Evolutionary conservation across 2,329 filamentous ascomycete genomes (phyloP).

Genomic region (Periconia digitata): DNA sequence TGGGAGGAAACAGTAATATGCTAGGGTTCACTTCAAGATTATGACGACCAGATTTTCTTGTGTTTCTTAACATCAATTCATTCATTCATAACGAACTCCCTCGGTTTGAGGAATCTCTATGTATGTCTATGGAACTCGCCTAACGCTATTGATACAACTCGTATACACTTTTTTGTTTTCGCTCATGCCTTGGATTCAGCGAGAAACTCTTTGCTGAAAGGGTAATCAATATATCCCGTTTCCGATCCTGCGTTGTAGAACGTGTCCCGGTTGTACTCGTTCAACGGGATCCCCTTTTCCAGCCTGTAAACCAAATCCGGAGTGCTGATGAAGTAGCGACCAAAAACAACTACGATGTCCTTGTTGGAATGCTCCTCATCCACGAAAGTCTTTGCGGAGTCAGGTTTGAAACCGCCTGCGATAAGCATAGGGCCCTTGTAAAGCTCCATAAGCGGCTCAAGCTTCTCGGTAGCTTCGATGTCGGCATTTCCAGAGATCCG

Average conservation of each 20-base stretch:
- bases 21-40: too few species aligned
- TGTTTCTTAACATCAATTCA: too few species aligned
- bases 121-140: too few species aligned
- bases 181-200: not conserved
- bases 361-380: conserved; percentile 47
- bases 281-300: conserved; percentile 46
- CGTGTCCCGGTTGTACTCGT: conserved; percentile 48
- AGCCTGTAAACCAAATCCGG: conserved; percentile 53
- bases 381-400: conserved; percentile 40
- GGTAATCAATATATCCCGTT: conserved; percentile 47
- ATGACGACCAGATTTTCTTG: too few species aligned
- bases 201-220: conserved; percentile 10
- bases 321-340: conserved; percentile 52
- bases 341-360: conserved; percentile 51
- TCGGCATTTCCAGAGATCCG: conserved; percentile 52
- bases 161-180: too few species aligned
- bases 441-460: conserved; percentile 27
- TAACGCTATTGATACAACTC: too few species aligned
- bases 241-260: conserved; percentile 45
- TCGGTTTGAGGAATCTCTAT: too few species aligned
- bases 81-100: too few species aligned
- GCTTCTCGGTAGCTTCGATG: conserved; percentile 19
- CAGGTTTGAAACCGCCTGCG: conserved; percentile 46
- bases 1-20: too few species aligned
- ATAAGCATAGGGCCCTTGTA: conserved; percentile 40